Evolutionary conservation across 345 rosid species (phyloP), one percentile per base, ranked within the genome.

Genomic region (Brassica napus): DNA sequence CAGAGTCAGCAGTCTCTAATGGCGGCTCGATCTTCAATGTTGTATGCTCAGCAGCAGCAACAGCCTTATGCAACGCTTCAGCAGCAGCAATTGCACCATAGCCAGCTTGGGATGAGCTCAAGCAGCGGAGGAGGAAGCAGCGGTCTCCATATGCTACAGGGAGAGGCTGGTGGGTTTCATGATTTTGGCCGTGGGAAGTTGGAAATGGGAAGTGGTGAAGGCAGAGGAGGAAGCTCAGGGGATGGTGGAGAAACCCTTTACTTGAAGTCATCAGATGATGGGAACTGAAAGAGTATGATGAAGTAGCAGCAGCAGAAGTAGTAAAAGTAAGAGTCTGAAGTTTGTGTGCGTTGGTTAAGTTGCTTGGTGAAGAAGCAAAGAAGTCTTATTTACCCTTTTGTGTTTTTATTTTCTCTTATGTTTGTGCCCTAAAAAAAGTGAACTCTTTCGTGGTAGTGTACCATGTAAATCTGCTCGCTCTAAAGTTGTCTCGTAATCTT

Each of bases 171-270:
- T 47, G 96, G 92, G 60, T 95, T 93, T 81, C 89, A 88, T 52
- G 97, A 94, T 14, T 92, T 88, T 61, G 87, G 92, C 31, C 90
- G 91, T 70, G 97, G 97, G 69, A 93, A 92, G 91, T 91, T 86
- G 39, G 98, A 96, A 64, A 81, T 91, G 32, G 95, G 94, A 69
- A 89, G 86, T 54, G 81, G 86, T 3, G 99, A 93, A 72, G 97
- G 89, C 8, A 89, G 96, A 68, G 98, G 96, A 10, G 94, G 92
- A 23, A 88, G 91, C 85, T 91, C 97, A 0, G 86, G 88, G 10
- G 93, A 92, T 64, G 98, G 97, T 4, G 98, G 97, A 9, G 98
- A 93, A 85, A 88, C 90, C 37, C 91, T 87, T 42, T 96, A 96
- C 91, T 84, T 96, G 88, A 96, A 90, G 82, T 84, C 92, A 1